phyloP scores from a whole-genome alignment of 2,329 filamentous ascomycete genomes.

The Claviceps sp. region DNA sequence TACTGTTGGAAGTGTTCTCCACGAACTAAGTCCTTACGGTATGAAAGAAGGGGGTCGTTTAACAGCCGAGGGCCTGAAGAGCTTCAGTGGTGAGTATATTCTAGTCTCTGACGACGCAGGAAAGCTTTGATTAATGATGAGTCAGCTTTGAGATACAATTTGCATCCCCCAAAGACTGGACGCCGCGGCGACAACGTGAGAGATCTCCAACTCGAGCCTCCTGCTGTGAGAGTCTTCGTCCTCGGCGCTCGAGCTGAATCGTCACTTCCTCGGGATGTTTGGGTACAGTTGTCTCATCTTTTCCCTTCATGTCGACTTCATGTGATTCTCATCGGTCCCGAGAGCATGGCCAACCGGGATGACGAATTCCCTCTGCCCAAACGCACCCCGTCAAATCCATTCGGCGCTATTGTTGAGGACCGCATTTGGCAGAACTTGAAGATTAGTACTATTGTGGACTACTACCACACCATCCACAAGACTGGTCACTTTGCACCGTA shows the following conservation, averaged over 20 bases:
- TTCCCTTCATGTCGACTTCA: conserved; percentile 90
- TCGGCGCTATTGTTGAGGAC: conserved; percentile 87
- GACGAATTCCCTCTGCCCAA: conserved; percentile 82
- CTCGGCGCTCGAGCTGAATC: conserved; percentile 95
- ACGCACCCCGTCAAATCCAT: conserved; percentile 75
- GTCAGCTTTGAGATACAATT: conserved; percentile 75
- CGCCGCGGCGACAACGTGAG: conserved; percentile 55
- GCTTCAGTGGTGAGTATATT: conserved; percentile 64
- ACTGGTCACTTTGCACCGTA: conserved; percentile 85
- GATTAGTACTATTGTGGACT: conserved; percentile 94
- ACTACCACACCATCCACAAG: conserved; percentile 92
- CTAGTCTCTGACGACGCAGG: too few species aligned
- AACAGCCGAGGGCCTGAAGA: conserved; percentile 82
- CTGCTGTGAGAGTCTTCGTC: conserved; percentile 82
- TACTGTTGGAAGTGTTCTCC: conserved; percentile 80
- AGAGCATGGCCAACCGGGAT: conserved; percentile 90
- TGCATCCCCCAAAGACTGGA: conserved; percentile 76
- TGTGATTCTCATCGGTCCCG: conserved; percentile 86
- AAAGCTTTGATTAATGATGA: background rate
- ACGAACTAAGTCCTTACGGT: conserved; percentile 88
- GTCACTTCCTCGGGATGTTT: conserved; percentile 82
- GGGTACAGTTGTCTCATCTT: conserved; percentile 86
- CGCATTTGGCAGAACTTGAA: conserved; percentile 81
- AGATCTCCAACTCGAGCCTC: conserved; percentile 69
- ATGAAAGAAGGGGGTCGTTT: conserved; percentile 62